phyloP scores from a whole-genome alignment of 2,329 filamentous ascomycete genomes.

The Neoascochyta sp. region DNA sequence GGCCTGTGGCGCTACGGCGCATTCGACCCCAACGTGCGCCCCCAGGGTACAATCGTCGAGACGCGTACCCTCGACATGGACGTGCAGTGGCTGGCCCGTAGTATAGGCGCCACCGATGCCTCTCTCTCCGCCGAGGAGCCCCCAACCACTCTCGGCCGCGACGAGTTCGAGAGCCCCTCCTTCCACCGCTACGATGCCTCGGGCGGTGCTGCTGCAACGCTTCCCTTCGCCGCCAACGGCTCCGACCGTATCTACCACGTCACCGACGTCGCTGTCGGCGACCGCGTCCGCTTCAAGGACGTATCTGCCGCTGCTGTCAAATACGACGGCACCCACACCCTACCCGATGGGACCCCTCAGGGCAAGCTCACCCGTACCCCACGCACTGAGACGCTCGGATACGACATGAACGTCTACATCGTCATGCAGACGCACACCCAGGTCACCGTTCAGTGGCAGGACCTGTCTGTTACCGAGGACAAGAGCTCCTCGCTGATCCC shows the following conservation, averaged over 20 bases:
- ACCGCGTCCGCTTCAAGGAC: constrained; percentile 56
- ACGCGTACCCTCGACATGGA: constrained; percentile 46
- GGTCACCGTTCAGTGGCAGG: constrained; percentile 58
- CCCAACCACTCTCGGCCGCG: constrained; percentile 26
- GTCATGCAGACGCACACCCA: constrained; percentile 49
- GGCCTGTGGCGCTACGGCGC: constrained; percentile 53
- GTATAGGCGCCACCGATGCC: constrained; percentile 27
- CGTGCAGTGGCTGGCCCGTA: constrained; percentile 53
- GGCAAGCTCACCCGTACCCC: constrained; percentile 46
- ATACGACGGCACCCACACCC: constrained; percentile 42
- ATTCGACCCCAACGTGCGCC: constrained; percentile 49
- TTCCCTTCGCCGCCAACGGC: constrained; percentile 23
- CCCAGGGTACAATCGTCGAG: constrained; percentile 52
- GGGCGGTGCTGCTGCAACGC: constrained; percentile 15
- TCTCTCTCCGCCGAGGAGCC: constrained; percentile 30
- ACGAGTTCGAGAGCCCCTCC: constrained; percentile 43
- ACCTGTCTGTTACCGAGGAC: constrained; percentile 50
- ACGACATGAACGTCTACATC: constrained; percentile 57
- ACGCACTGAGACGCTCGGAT: constrained; percentile 49
- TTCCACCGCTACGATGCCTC: constrained; percentile 46
- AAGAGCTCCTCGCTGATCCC: constrained; percentile 47
- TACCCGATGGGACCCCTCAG: constrained; percentile 31
- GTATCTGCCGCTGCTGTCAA: constrained; percentile 49
- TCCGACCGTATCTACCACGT: constrained; percentile 31
- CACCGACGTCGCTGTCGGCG: constrained; percentile 43